Base-by-base conservation (phyloP, 2,329 filamentous ascomycete genomes). In the Colletotrichum coccodes region DNA sequence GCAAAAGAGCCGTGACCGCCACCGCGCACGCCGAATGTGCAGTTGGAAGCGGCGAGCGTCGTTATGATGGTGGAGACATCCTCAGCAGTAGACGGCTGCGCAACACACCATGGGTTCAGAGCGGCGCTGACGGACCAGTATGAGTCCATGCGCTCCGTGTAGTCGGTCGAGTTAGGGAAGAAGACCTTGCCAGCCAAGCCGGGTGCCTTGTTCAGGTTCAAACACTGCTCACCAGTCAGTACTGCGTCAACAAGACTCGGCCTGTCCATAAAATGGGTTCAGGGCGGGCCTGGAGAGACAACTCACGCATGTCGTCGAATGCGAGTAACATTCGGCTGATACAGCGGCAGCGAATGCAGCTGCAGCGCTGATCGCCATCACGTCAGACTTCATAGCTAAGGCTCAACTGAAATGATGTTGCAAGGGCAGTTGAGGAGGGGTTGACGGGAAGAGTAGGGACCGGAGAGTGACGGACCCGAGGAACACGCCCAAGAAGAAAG, bases 61-160 rank as follows among this genome's bases (percentile, higher is more conserved):
- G 76, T 79, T 23, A 83, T 73, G 3, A 77, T 75, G 8, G 71
- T 70, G 5, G 81, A 78, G 7, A 82, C 80, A 65, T 84, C 80
- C 6, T 77, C 68, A 6, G 78, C 71, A 1, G 76, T 75, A 32
- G 72, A 66, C 3, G 79, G 80, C 57, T 79, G 70, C 8, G 76
- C 77, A 71, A 81, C 77, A 49, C 80, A 81, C 74, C 77, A 79
- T 6, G 79, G 76, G 4, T 73, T 60, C 30, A 81, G 68, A 8
- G 78, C 78, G 2, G 80, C 80, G 38, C 77, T 79, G 40, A 72
- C 67, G 6, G 79, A 81, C 77, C 78, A 82, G 73, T 81, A 81
- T 1, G 77, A 75, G 28, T 73, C 71, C 58, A 80, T 73, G 7
- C 79, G 76, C 9, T 73, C 73, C 32, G 70, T 58, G 54, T 79